phyloP scores from a whole-genome alignment of 2,329 filamentous ascomycete genomes.

The Paraphaeosphaeria minitans region DNA sequence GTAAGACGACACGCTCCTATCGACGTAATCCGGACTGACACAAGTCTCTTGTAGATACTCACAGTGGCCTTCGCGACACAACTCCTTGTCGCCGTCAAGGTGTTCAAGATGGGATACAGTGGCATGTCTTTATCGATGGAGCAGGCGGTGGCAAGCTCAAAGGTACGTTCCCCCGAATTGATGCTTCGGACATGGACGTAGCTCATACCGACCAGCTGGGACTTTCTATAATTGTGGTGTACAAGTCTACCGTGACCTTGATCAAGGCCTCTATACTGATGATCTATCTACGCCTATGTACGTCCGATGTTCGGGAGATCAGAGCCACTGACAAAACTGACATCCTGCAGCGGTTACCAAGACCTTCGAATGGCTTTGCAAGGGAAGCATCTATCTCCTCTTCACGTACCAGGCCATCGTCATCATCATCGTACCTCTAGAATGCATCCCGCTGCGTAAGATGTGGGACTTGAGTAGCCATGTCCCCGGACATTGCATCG shows the following conservation, averaged over 20 bases:
- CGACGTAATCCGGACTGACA: slow-evolving; percentile 1
- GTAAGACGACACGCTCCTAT: slow-evolving; percentile 15
- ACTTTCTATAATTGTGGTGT: slow-evolving; percentile 25
- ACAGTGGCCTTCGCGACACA: slow-evolving; percentile 21
- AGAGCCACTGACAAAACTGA: not conserved
- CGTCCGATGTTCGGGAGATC: not conserved
- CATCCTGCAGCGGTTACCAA: slow-evolving; percentile 23
- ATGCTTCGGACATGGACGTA: not conserved
- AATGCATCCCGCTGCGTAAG: slow-evolving; percentile 37
- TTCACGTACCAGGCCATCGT: slow-evolving; percentile 25
- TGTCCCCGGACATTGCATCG: slow-evolving; percentile 36
- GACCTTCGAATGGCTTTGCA: slow-evolving; percentile 29
- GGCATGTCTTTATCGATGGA: slow-evolving; percentile 17
- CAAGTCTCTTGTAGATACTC: slow-evolving; percentile 11
- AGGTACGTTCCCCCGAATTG: slow-evolving; percentile 17
- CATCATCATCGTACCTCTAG: slow-evolving; percentile 27
- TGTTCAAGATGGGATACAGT: slow-evolving; percentile 27
- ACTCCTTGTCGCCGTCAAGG: slow-evolving; percentile 18
- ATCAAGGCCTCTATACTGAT: slow-evolving; percentile 42
- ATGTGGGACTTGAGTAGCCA: slow-evolving; percentile 36
- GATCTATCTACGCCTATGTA: slow-evolving; percentile 42
- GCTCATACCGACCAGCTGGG: slow-evolving; percentile 20
- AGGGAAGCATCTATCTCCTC: slow-evolving; percentile 30
- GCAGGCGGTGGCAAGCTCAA: slow-evolving; percentile 20
- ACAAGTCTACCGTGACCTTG: slow-evolving; percentile 29